phyloP scores from a whole-genome alignment of 441 rosid species.

The Populus trichocarpa region DNA sequence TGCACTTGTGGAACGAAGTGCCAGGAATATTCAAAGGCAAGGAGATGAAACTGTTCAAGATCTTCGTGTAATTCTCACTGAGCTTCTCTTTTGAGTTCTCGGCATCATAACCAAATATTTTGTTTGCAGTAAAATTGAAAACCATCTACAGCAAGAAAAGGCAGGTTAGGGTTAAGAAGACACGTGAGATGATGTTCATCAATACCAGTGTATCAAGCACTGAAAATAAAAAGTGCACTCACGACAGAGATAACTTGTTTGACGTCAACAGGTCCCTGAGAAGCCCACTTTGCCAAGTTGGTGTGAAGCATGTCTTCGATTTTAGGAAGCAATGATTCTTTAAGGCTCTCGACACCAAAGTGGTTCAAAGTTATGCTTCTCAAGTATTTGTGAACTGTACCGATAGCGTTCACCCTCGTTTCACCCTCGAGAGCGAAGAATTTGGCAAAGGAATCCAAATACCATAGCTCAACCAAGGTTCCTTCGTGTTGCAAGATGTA shows the following conservation, averaged over 20 bases:
- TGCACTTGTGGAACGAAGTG: conserved; percentile 29
- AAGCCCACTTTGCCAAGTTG: conserved; percentile 19
- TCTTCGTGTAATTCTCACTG: not conserved
- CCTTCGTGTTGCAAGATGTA: conserved; percentile 26
- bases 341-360: conserved; percentile 25
- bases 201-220: no score
- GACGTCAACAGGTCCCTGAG: conserved; percentile 17
- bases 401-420: not conserved
- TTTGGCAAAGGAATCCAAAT: conserved; percentile 21
- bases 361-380: conserved; percentile 11
- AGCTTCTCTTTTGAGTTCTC: conserved; percentile 5
- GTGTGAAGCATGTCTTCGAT: conserved; percentile 15
- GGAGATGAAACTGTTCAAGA: conserved; percentile 17
- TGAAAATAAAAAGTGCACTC: not conserved
- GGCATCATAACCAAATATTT: conserved; percentile 7
- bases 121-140: conserved; percentile 7
- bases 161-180: not conserved
- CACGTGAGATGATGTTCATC: not conserved
- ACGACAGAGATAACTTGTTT: conserved; percentile 20
- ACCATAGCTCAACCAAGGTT: conserved; percentile 18
- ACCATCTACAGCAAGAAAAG: conserved; percentile 13
- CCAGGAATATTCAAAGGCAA: conserved; percentile 38
- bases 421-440: conserved; percentile 18
- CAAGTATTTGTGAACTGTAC: conserved; percentile 22
- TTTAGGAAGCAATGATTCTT: conserved; percentile 17